phyloP scores from a whole-genome alignment of 495 filamentous ascomycete species.

The Penicillium crystallinum region DNA sequence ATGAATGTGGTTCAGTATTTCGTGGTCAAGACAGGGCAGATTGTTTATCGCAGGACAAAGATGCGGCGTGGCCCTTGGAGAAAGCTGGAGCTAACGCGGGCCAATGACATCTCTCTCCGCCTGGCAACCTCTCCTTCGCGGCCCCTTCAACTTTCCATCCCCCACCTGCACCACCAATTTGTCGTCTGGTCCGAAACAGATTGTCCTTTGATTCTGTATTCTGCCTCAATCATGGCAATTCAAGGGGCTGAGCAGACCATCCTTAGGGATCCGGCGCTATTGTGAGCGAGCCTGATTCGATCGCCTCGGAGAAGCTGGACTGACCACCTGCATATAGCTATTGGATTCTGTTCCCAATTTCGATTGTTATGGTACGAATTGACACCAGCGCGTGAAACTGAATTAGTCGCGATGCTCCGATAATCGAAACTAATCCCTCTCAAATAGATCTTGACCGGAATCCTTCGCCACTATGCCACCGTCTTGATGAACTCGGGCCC shows the following conservation, averaged over 20 bases:
- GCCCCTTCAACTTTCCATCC: slow-evolving; percentile 17
- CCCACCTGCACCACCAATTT: slow-evolving; percentile 8
- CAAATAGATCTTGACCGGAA: slow-evolving; percentile 79
- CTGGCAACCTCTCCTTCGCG: slow-evolving; percentile 15
- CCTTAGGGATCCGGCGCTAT: slow-evolving; percentile 96
- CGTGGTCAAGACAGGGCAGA: neutral
- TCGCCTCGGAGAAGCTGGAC: slow-evolving; percentile 4
- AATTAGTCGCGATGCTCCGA: neutral
- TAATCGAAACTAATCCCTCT: slow-evolving; percentile 4
- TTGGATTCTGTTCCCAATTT: slow-evolving; percentile 97
- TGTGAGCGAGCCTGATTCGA: slow-evolving; percentile 51
- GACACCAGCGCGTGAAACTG: neutral
- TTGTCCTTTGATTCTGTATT: slow-evolving; percentile 53
- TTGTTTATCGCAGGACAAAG: slow-evolving; percentile 26
- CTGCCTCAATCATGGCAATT: slow-evolving; percentile 62
- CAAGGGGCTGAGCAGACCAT: slow-evolving; percentile 88
- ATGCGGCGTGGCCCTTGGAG: slow-evolving; percentile 44
- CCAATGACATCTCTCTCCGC: slow-evolving; percentile 20
- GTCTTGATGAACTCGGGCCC: slow-evolving; percentile 82
- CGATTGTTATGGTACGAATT: slow-evolving; percentile 80
- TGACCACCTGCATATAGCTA: slow-evolving; percentile 54
- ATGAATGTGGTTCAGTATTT: neutral
- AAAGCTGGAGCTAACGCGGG: slow-evolving; percentile 34
- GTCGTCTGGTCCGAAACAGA: neutral
- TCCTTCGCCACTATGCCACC: slow-evolving; percentile 92